Conservation (phyloP, 1,139 yeast genomes). For the Yamadazyma diddensiae region DNA sequence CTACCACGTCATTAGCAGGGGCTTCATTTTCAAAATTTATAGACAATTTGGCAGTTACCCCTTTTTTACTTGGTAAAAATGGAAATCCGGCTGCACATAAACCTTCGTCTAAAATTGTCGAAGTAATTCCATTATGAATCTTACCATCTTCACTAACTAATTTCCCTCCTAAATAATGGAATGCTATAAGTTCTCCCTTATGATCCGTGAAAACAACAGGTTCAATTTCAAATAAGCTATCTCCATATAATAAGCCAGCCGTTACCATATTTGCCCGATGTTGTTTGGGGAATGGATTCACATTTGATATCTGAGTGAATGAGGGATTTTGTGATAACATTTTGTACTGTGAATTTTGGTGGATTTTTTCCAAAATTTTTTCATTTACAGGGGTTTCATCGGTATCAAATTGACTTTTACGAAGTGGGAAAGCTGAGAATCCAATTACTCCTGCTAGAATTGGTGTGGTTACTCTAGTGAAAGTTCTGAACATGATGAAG, state of each 20-base stretch:
- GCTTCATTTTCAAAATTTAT: conserved; percentile 67
- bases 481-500: conserved; percentile 21
- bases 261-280: conserved; percentile 64
- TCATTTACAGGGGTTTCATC: conserved; percentile 27
- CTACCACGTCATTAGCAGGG: conserved; percentile 62
- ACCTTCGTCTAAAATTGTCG: conserved; percentile 84
- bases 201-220: conserved; percentile 56
- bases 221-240: conserved; percentile 60
- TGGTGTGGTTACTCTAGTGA: conserved; percentile 29
- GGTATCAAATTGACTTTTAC: conserved; percentile 30
- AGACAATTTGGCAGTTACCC: conserved; percentile 83
- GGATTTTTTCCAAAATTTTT: conserved; percentile 29
- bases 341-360: conserved; percentile 30
- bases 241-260: conserved; percentile 64
- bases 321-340: conserved; percentile 25
- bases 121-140: conserved; percentile 83
- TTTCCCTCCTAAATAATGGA: conserved; percentile 68
- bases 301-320: conserved; percentile 25
- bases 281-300: conserved; percentile 55
- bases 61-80: conserved; percentile 73
- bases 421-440: conserved; percentile 40
- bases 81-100: conserved; percentile 87
- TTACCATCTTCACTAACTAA: conserved; percentile 69
- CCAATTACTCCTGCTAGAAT: conserved; percentile 47
- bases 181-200: conserved; percentile 51